phyloP scores from a whole-genome alignment of 2,329 filamentous ascomycete genomes.

The Hortaea werneckii region DNA sequence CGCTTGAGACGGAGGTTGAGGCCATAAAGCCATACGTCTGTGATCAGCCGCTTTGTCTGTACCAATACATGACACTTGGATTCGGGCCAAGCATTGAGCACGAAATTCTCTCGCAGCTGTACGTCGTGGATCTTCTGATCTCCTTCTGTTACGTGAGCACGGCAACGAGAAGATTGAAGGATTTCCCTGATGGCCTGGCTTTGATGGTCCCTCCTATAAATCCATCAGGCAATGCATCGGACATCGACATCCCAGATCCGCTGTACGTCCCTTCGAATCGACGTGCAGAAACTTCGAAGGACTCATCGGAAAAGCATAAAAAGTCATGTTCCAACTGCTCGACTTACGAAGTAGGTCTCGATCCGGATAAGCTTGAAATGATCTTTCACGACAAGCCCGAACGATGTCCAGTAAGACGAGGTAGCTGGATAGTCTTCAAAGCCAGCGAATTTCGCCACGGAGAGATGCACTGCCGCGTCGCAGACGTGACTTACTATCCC shows the following conservation, averaged over 20 bases:
- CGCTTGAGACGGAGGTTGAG: constrained; percentile 53
- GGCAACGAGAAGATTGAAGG: constrained; percentile 31
- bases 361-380: constrained; percentile 32
- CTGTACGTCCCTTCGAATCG: neutral
- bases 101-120: constrained; percentile 68
- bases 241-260: neutral
- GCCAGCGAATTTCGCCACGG: neutral
- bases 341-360: constrained; percentile 19
- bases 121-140: constrained; percentile 73
- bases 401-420: constrained; percentile 30
- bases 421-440: constrained; percentile 42
- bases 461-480: constrained; percentile 42
- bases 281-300: neutral
- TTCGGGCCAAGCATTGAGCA: constrained; percentile 79
- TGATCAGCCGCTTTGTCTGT: constrained; percentile 63
- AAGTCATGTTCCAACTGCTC: neutral
- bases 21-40: constrained; percentile 70
- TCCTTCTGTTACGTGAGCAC: constrained; percentile 67
- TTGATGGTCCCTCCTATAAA: constrained; percentile 39
- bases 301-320: neutral
- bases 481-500: constrained; percentile 36
- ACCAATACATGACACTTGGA: constrained; percentile 79
- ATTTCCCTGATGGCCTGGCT: constrained; percentile 49
- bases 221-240: neutral
- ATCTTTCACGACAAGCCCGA: constrained; percentile 24